These are phyloP conservation scores for Wallacemonas sp. DNA, from an alignment of 208 protist genomes.

Conservation along the genomic window DNA sequence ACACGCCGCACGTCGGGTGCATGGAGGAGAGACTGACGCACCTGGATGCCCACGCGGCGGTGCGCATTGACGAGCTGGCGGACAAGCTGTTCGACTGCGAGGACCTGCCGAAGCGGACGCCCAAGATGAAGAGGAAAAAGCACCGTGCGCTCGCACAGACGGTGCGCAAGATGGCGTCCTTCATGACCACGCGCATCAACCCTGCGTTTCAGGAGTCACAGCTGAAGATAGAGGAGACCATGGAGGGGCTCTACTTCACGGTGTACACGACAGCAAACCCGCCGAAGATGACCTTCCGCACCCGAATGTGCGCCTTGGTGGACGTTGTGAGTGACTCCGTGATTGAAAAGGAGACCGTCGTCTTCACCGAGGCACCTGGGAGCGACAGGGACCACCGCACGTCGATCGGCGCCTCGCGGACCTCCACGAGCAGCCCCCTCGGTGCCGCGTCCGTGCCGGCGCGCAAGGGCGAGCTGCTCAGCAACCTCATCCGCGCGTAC, in stretches of 20 bases:
- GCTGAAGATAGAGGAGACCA: constrained; percentile 30
- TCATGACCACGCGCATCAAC: constrained; percentile 44
- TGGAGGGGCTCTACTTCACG: constrained; percentile 45
- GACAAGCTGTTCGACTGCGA: constrained; percentile 44
- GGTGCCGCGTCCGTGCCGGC: neutral
- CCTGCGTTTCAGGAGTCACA: constrained; percentile 53
- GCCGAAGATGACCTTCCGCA: constrained; percentile 19
- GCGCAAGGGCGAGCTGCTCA: constrained; percentile 44
- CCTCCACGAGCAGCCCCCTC: neutral
- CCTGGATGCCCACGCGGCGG: constrained; percentile 38
- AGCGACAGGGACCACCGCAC: neutral
- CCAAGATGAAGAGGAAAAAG: neutral
- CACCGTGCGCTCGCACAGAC: constrained; percentile 32
- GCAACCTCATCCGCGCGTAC: constrained; percentile 41
- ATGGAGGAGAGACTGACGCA: constrained; percentile 15
- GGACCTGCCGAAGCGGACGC: constrained; percentile 26
- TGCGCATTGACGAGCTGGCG: constrained; percentile 34
- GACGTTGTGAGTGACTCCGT: constrained; percentile 53
- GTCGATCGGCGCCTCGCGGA: neutral
- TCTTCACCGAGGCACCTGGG: constrained; percentile 42
- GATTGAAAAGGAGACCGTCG: constrained; percentile 43
- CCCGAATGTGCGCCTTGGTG: constrained; percentile 38
- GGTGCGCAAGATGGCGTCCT: constrained; percentile 36
- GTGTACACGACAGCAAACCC: constrained; percentile 25
- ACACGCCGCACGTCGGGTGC: neutral